A percentile compares a stretch with the other conserved stretches of the same genome.
phyloP scores from a whole-genome alignment of 1,284 basidiomycete genomes.

The Peniophora sp. region DNA sequence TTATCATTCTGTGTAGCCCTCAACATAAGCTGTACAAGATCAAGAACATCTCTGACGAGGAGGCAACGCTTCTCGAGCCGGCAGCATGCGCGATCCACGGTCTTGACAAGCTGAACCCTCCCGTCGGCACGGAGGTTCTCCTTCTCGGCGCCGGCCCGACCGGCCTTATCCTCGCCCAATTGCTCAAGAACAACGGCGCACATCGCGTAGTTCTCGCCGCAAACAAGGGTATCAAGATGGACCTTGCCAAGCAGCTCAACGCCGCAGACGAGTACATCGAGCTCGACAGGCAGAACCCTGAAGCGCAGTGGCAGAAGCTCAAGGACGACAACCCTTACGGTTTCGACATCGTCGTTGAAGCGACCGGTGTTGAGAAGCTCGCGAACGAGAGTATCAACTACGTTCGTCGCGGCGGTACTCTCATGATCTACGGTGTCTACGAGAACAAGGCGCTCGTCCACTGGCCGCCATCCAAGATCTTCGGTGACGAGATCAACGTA shows the following conservation, averaged over 20 bases:
- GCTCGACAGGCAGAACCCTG: constrained; percentile 68
- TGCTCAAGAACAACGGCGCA: constrained; percentile 80
- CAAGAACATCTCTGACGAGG: constrained; percentile 78
- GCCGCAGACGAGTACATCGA: constrained; percentile 80
- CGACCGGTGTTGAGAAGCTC: constrained; percentile 76
- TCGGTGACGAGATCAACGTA: constrained; percentile 77
- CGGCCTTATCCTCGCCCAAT: constrained; percentile 79
- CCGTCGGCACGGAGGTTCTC: constrained; percentile 75
- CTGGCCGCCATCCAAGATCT: constrained; percentile 83
- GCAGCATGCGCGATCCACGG: constrained; percentile 86
- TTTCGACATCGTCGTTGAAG: constrained; percentile 83
- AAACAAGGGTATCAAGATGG: constrained; percentile 82
- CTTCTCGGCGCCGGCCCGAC: constrained; percentile 75
- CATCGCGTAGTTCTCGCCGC: constrained; percentile 70
- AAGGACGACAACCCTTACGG: constrained; percentile 77
- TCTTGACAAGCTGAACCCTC: constrained; percentile 72
- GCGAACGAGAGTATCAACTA: constrained; percentile 79
- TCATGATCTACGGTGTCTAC: constrained; percentile 74
- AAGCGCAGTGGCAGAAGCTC: constrained; percentile 71
- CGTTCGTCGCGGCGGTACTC: constrained; percentile 70
- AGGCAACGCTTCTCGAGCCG: constrained; percentile 83
- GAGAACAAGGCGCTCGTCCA: constrained; percentile 67
- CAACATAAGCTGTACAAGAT: constrained; percentile 78
- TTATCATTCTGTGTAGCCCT: constrained; percentile 26
- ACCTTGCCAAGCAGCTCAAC: constrained; percentile 68